Base-by-base conservation (phyloP, 352 stramenopile genomes). In the Phytophthora foliorum region DNA sequence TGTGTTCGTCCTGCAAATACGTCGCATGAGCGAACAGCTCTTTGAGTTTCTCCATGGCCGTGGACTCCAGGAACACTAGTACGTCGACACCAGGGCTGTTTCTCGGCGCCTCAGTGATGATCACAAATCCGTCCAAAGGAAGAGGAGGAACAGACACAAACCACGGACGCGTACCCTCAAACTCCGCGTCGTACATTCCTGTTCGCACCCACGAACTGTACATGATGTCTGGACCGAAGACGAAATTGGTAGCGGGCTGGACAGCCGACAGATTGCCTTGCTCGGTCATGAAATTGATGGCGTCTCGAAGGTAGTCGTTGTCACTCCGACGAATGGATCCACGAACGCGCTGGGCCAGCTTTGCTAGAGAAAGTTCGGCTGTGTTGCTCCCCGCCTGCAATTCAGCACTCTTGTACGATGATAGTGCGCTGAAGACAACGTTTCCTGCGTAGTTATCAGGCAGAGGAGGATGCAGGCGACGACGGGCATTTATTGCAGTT, bases 101-200 rank as follows among this genome's bases (percentile, higher is more conserved):
- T 41, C 66, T 63, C 19, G 74, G 68, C 21, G 59, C 69, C 24
- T 89, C 78, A 41, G 75, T 76, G n/a, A 89, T 63, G 10, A 88
- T 59, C 9, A 78, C 61, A 36, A 88, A 75, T 13, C 81, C 81
- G 21, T 89, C 81, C 0, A 77, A 42, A 2, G 74, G 65, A 1
- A 86, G 34, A n/a, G 38, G 42, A 11, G 78, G 81, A 19, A 73
- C 39, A 5, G 69, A 75, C 6, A 67, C 72, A 19, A 79, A 78
- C 61, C 60, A 74, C 13, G 78, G 66, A 44, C 32, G 67, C 13
- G 71, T 62, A 6, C 64, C 63, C 8, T 74, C 72, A 67, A 89
- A 88, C 29, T 86, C 71, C 3, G 81, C 77, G 19, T 88, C 74
- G 66, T 88, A 89, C 78, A 86, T 88, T 29, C 78, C 81, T 48